A percentile compares a stretch with the other conserved stretches of the same genome.
These are phyloP conservation scores for Diplodia intermedia DNA, from an alignment of 2,329 filamentous ascomycete species.

Conservation along the genomic window DNA sequence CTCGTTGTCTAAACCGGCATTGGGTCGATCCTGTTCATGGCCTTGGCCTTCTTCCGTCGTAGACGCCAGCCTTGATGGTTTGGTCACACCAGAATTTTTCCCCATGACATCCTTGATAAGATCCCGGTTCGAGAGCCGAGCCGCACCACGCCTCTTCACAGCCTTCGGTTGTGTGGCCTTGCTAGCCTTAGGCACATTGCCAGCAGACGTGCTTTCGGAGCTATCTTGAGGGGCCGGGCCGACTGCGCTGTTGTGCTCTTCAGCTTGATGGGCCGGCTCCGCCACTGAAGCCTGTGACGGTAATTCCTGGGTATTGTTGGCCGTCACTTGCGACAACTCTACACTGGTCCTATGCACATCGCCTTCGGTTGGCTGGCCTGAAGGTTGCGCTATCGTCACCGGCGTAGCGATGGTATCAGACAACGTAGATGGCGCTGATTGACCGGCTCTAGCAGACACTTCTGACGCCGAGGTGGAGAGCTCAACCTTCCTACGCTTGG, in stretches of 20 bases:
- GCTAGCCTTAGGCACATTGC: background rate
- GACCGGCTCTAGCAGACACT: background rate
- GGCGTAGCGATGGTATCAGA: background rate
- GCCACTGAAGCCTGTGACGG: background rate
- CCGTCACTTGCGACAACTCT: background rate
- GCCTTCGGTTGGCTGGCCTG: background rate
- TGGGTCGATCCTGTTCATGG: background rate
- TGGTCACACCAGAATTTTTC: background rate
- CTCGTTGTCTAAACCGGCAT: too few relatives aligned
- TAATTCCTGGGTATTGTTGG: too few relatives aligned
- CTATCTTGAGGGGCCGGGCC: background rate
- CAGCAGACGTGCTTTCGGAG: background rate
- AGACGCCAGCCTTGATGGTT: background rate
- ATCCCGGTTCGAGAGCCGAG: constrained; percentile 17
- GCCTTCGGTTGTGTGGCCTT: constrained; percentile 13
- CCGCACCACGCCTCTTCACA: constrained; percentile 7
- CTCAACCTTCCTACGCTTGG: constrained; percentile 28
- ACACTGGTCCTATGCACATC: background rate
- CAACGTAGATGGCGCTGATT: background rate
- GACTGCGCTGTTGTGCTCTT: background rate
- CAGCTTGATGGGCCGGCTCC: background rate
- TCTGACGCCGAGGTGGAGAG: background rate
- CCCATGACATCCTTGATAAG: constrained; percentile 23
- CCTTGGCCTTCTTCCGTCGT: background rate
- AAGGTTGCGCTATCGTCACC: background rate